Conservation (phyloP, 495 filamentous ascomycete genomes). For the Parathielavia hyrcaniae region DNA sequence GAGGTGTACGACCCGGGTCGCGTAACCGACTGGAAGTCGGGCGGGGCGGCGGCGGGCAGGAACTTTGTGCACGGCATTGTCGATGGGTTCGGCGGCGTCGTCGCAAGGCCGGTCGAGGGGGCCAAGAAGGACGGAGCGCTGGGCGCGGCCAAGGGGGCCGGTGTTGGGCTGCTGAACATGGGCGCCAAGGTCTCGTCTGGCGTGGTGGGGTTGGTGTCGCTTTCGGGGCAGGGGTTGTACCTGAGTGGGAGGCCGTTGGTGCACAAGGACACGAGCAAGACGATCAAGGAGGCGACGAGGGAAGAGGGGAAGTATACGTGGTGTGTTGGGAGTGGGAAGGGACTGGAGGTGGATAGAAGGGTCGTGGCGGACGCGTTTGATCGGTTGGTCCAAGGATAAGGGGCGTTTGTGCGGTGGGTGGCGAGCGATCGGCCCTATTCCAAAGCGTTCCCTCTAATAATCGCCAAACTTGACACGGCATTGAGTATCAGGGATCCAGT, state of each 20-base stretch:
- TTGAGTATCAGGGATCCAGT: too few species aligned
- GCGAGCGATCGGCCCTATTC: too few species aligned
- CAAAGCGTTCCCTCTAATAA: too few species aligned
- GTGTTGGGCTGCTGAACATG: background rate
- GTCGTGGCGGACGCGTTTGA: background rate
- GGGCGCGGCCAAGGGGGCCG: conserved; percentile 58
- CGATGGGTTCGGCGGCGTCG: conserved; percentile 62
- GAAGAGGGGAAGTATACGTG: background rate
- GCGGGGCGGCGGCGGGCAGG: conserved; percentile 47
- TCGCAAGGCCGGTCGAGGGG: conserved; percentile 60
- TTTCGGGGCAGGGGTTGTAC: background rate
- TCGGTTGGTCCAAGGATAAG: background rate
- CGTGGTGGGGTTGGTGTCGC: background rate
- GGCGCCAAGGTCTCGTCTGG: background rate
- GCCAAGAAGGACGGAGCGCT: conserved; percentile 58
- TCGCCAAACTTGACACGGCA: too few species aligned
- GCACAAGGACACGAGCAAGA: background rate
- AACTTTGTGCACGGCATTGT: conserved; percentile 60
- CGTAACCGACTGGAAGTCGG: conserved; percentile 53
- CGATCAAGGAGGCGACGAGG: background rate
- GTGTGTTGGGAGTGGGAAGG: background rate
- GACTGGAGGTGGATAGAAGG: background rate
- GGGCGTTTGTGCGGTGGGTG: too few species aligned
- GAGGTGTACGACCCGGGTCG: conserved; percentile 64
- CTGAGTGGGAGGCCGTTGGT: background rate